These are phyloP conservation scores for Diphasiastrum complanatum DNA, from an alignment of 83 land plant genomes.

Conservation along the genomic window DNA sequence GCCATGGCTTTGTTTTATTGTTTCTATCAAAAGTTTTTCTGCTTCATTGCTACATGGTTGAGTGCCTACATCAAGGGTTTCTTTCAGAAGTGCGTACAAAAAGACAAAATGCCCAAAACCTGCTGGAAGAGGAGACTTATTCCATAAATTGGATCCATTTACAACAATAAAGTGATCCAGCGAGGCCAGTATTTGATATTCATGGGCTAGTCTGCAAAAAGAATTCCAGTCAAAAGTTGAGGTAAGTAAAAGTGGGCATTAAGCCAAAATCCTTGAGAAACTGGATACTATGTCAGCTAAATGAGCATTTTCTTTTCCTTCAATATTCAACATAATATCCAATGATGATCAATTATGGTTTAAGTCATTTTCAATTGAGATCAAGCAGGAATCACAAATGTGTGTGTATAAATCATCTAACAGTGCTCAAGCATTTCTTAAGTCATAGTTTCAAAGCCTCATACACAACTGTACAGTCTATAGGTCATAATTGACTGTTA, in stretches of 20 bases:
- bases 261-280: too few species aligned
- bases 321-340: too few species aligned
- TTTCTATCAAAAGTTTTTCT: slow-evolving; percentile 39
- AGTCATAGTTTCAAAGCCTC: too few species aligned
- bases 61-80: slow-evolving; percentile 14
- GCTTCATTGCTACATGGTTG: slow-evolving; percentile 44
- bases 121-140: slow-evolving; percentile 8
- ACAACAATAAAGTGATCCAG: slow-evolving; percentile 52
- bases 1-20: slow-evolving; percentile 36
- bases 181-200: slow-evolving; percentile 45
- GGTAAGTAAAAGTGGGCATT: not conserved
- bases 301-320: too few species aligned
- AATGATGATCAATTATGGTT: too few species aligned
- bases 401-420: too few species aligned
- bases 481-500: too few species aligned
- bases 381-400: too few species aligned
- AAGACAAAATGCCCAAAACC: slow-evolving; percentile 27
- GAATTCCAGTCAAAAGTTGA: not conserved
- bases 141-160: slow-evolving; percentile 27
- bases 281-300: too few species aligned
- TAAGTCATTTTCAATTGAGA: too few species aligned
- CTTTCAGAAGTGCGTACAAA: slow-evolving; percentile 38
- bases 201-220: slow-evolving; percentile 48
- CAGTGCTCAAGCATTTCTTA: too few species aligned
- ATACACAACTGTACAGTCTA: too few species aligned